Base-by-base conservation (phyloP, 176 grass and related monocot genomes). In the Dendrocalamus sinicus region DNA sequence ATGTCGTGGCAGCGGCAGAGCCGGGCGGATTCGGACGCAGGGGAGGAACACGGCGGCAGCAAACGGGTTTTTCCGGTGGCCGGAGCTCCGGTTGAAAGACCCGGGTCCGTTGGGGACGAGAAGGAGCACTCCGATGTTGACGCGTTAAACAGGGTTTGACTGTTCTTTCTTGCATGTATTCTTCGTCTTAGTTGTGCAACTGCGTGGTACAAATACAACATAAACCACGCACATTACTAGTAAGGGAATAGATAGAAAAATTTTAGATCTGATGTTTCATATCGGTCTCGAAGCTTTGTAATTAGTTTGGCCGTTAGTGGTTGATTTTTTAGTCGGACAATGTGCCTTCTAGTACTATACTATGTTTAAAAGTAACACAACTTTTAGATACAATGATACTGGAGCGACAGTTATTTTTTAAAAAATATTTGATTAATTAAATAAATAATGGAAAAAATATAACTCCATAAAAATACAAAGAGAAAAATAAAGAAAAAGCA, bases 131-230 rank as follows among this genome's bases (percentile, higher is more conserved):
- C 44, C 72, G 81, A 87, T 26, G 10, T 15, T 24, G 84, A 73
- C 60, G 54, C 67, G 83, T 87, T 85, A 78, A 90, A 92, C 86
- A 80, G 89, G 76, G 91, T 95, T 80, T 92, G 83, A 92, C 70
- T 68, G 32, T 79, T 73, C 30, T 40, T 57, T 7, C 28, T 17
- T 20, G 12, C 3, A 10, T 75, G 51, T 26, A 44, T 12, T 24
- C 9, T 37, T 55, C 44, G 70, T 72, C 12, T 46, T 26, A 72
- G 45, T 46, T 52, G 12, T 74, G 71, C 24, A 32, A n/a, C n/a
- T 22, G 70, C 16, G n/a, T 28, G 47, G 47, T 10, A 67, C 28
- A 37, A 32, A 9, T n/a, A n/a, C 20, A 46, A n/a, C 9, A 13
- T 70, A 71, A 71, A 60, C 22, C 58, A 10, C 23, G 68, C 68